Percentiles rank a stretch among this genome's conserved stretches.
These are phyloP conservation scores for Lithocarpus polystachyus DNA, from an alignment of 306 rosid species.

Conservation along the genomic window DNA sequence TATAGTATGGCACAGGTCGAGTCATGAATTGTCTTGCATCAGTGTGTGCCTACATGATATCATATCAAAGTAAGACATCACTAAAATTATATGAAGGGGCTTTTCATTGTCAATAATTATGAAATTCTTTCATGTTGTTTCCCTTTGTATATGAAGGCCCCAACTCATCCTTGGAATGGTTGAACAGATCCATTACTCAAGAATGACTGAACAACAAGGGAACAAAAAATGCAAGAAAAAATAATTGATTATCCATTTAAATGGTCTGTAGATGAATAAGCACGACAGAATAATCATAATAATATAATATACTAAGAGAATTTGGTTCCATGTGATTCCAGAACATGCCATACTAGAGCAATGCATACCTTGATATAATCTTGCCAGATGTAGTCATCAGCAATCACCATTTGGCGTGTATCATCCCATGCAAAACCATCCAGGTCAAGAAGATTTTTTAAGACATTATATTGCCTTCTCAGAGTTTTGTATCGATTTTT, in stretches of 20 bases:
- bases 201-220: background rate
- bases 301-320: background rate
- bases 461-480: constrained; percentile 60
- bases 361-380: constrained; percentile 61
- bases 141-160: background rate
- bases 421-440: constrained; percentile 88
- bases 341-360: background rate
- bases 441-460: constrained; percentile 53
- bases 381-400: constrained; percentile 76
- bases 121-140: background rate
- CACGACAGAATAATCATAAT: background rate
- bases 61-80: constrained; percentile 15
- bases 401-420: constrained; percentile 67
- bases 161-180: background rate
- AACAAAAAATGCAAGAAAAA: background rate
- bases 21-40: constrained; percentile 82
- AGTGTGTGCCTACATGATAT: constrained; percentile 55
- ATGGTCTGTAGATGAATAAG: background rate
- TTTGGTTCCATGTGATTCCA: background rate
- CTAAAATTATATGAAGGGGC: background rate
- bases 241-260: too few species aligned
- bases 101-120: background rate
- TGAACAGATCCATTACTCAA: background rate
- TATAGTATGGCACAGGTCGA: constrained; percentile 64
- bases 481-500: constrained; percentile 76